Conservation (phyloP, 352 stramenopile species). For the Phytophthora pini region DNA sequence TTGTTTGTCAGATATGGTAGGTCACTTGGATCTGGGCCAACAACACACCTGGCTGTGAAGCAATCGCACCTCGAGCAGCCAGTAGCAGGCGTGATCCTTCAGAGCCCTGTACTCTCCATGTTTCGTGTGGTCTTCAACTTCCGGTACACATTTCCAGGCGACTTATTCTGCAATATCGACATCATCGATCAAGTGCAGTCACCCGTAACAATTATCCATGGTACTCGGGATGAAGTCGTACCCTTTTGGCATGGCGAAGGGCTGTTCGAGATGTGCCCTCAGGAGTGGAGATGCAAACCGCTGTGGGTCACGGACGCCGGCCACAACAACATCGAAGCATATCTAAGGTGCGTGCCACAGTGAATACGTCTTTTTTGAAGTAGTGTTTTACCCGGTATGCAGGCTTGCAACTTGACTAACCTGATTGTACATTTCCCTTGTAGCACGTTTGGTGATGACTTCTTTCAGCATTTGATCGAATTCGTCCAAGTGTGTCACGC, state of each 20-base stretch:
- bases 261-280: slow-evolving; percentile 92
- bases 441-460: slow-evolving; percentile 74
- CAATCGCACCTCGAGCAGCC: slow-evolving; percentile 90
- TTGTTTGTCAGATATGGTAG: slow-evolving; percentile 75
- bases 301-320: slow-evolving; percentile 98
- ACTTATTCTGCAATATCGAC: slow-evolving; percentile 99
- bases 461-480: slow-evolving; percentile 82
- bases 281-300: slow-evolving; percentile 95
- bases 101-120: slow-evolving; percentile 96
- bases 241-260: slow-evolving; percentile 98
- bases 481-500: slow-evolving; percentile 82
- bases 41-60: slow-evolving; percentile 95
- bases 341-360: slow-evolving; percentile 73
- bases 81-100: slow-evolving; percentile 96
- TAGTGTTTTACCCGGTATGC: background rate
- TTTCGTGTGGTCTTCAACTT: slow-evolving; percentile 99
- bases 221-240: slow-evolving; percentile 98
- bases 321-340: slow-evolving; percentile 99
- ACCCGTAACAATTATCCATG: slow-evolving; percentile 98
- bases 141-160: slow-evolving; percentile 96
- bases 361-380: background rate
- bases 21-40: slow-evolving; percentile 94
- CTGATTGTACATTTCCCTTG: slow-evolving; percentile 7
- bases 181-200: slow-evolving; percentile 90
- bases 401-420: slow-evolving; percentile 15